A percentile compares a stretch with the other conserved stretches of the same genome.
phyloP scores from a whole-genome alignment of 768 basidiomycete species.

The Boletus patriciae region DNA sequence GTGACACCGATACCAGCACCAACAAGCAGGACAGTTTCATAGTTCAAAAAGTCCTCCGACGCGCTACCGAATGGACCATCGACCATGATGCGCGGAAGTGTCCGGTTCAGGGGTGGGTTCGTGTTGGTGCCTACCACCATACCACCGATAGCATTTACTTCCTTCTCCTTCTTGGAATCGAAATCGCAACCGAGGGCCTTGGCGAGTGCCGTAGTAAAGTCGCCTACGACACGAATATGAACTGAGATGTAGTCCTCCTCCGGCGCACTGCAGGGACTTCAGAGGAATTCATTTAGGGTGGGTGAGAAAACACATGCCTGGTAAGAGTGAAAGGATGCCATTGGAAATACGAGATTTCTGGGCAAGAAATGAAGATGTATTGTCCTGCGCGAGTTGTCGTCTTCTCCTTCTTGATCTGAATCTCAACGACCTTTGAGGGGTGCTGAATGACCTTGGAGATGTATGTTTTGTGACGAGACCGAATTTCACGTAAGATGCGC shows the following conservation, averaged over 20 bases:
- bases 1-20: conserved; percentile 97
- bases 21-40: conserved; percentile 84
- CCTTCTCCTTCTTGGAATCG: conserved; percentile 50
- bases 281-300: not conserved
- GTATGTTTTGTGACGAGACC: conserved; percentile 87
- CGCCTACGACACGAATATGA: conserved; percentile 89
- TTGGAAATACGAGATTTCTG: conserved; percentile 91
- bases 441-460: conserved; percentile 95
- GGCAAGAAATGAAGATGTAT: conserved; percentile 91
- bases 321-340: conserved; percentile 98
- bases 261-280: conserved; percentile 58
- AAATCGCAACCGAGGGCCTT: conserved; percentile 85
- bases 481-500: conserved; percentile 88
- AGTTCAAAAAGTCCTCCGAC: conserved; percentile 88
- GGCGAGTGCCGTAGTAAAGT: conserved; percentile 84
- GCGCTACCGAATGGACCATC: conserved; percentile 95
- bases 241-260: conserved; percentile 95
- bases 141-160: conserved; percentile 46
- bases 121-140: conserved; percentile 59
- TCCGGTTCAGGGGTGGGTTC: conserved; percentile 63
- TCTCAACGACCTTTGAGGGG: conserved; percentile 89
- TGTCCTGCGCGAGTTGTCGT: conserved; percentile 81
- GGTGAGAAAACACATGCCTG: conserved; percentile 40
- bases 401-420: conserved; percentile 98
- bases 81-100: conserved; percentile 90